Base-by-base conservation (phyloP, 2,329 filamentous ascomycete species). In the Corinectria fuckeliana region DNA sequence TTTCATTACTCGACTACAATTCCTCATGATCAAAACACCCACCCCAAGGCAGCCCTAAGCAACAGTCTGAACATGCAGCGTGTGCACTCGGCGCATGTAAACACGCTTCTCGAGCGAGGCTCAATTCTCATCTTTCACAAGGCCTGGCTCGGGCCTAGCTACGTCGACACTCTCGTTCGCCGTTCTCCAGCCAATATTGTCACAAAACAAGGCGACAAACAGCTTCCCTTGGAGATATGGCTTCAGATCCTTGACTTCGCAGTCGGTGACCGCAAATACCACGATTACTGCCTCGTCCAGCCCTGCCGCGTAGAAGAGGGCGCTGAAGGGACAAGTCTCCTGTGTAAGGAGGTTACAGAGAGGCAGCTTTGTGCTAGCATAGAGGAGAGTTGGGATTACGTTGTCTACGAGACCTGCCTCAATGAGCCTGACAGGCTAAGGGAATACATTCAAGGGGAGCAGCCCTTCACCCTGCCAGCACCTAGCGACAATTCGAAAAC, bases 211-310 rank as follows among this genome's bases (percentile, higher is more conserved):
- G 30, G 41, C 23, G 41, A 26, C 7, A 41, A 30, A 25, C 30
- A 26, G 9, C 48, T 57, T 1, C 48, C 55, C n/a, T 23, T 52
- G 16, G 55, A 57, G 30, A 30, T 51, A 41, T 57, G 55, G 55
- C 1, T 10, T 10, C 2, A n/a, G 3, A 57, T 57, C 30, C 11
- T 57, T 25, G 23, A 41, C 9, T 14, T 57, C 28, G 48, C 48
- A 23, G n/a, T 11, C 42, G 4, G 16, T 23, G 38, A 47, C 39
- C 6, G 18, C 14, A 25, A 32, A 6, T 30, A 16, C 9, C 47
- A 51, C 23, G 6, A 0, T 10, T 57, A 41, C 20, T 14, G 8
- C 18, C 55, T 51, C 45, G 55, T 57, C 20, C 41, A 47, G 6
- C 55, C 55, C 25, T 39, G 48, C 3, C 7, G 13, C 14, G 13